Percentiles rank a stretch among this genome's conserved stretches.
Evolutionary conservation across 2,329 filamentous ascomycete species (phyloP).

Genomic region (Clonostachys sp.): DNA sequence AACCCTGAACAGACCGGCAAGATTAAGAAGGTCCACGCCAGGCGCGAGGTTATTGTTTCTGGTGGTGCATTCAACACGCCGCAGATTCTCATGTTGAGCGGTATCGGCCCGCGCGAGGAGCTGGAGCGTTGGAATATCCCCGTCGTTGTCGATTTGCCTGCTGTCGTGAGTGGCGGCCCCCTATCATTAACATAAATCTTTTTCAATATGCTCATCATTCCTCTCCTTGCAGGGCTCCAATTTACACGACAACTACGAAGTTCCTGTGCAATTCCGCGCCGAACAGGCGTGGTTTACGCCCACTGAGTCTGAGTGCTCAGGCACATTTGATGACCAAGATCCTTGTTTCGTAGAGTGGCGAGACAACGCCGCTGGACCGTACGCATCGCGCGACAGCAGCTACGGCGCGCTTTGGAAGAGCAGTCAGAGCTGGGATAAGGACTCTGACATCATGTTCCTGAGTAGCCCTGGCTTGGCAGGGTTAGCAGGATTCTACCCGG

Average conservation of each 20-base stretch:
- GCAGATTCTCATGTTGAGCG: constrained; percentile 26
- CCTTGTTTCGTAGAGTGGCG: constrained; percentile 6
- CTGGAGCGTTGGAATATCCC: constrained; percentile 32
- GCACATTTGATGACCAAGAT: constrained; percentile 2
- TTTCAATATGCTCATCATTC: too few species aligned
- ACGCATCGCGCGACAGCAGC: constrained; percentile 1
- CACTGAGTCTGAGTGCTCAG: neutral
- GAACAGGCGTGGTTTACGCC: constrained; percentile 24
- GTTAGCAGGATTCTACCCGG: constrained; percentile 2
- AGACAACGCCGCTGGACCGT: constrained; percentile 3
- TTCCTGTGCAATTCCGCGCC: constrained; percentile 24
- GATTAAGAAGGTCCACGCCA: constrained; percentile 7
- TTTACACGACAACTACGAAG: constrained; percentile 52
- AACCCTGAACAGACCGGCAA: constrained; percentile 4
- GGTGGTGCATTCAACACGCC: constrained; percentile 28
- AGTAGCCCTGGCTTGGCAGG: neutral
- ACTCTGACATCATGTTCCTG: constrained; percentile 4
- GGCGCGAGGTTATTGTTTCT: constrained; percentile 25
- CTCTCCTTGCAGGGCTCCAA: constrained; percentile 41
- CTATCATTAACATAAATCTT: too few species aligned
- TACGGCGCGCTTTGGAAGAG: neutral
- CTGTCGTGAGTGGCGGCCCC: constrained; percentile 25
- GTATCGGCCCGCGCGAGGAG: constrained; percentile 23
- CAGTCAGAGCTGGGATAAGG: constrained; percentile 3
- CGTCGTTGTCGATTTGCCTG: constrained; percentile 46